A percentile compares a stretch with the other conserved stretches of the same genome.
Evolutionary conservation across 257 asterid genomes (phyloP).

Genomic region (Haberlea rhodopensis): DNA sequence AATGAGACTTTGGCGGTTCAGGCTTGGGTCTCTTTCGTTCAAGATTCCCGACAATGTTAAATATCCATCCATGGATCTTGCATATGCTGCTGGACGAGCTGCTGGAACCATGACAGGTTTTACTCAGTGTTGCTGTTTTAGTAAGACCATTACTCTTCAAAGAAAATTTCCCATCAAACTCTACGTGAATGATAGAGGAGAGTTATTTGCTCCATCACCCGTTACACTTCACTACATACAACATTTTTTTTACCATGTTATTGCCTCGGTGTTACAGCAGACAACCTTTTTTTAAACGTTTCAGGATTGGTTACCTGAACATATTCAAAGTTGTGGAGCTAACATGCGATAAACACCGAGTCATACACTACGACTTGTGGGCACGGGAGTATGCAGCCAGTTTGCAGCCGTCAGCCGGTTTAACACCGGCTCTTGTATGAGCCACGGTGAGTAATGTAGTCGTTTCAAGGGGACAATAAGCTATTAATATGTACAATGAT

Average conservation of each 20-base stretch:
- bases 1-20: constrained; percentile 32
- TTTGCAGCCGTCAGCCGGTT: constrained; percentile 43
- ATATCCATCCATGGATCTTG: constrained; percentile 95
- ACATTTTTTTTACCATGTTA: neutral
- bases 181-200: no score
- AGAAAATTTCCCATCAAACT: no score
- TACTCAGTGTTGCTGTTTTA: neutral
- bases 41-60: constrained; percentile 88
- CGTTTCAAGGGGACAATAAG: constrained; percentile 3
- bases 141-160: neutral
- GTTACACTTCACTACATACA: neutral
- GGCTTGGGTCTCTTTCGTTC: constrained; percentile 85
- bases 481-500: constrained; percentile 22
- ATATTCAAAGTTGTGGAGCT: constrained; percentile 93
- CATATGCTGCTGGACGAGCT: constrained; percentile 96
- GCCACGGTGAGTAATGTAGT: neutral
- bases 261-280: neutral
- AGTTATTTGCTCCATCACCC: no score
- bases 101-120: constrained; percentile 97
- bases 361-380: constrained; percentile 90
- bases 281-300: constrained; percentile 13
- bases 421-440: constrained; percentile 65
- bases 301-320: constrained; percentile 85
- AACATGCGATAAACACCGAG: constrained; percentile 71
- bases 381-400: constrained; percentile 79